phyloP scores from a whole-genome alignment of 1,139 yeast genomes.

The Blastobotrys illinoisensis region DNA sequence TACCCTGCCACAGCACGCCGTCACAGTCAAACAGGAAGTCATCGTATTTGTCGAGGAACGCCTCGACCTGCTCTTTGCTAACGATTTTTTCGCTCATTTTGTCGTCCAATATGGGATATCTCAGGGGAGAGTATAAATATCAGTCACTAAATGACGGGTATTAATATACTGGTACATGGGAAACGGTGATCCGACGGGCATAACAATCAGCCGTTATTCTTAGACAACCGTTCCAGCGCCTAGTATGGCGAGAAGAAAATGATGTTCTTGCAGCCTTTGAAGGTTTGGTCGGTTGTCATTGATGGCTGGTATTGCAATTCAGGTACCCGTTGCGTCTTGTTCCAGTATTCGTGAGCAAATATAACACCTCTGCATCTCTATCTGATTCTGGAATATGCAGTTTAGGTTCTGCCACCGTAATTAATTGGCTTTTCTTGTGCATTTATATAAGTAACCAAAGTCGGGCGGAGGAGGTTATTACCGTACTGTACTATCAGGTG shows the following conservation, averaged over 20 bases:
- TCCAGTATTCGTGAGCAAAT: too few relatives aligned
- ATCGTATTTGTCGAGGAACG: conserved; percentile 61
- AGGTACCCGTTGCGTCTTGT: too few relatives aligned
- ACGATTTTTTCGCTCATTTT: conserved; percentile 36
- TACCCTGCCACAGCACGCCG: conserved; percentile 87
- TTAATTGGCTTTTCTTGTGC: too few relatives aligned
- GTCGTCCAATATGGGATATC: background rate
- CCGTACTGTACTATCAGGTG: too few relatives aligned
- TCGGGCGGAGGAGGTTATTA: too few relatives aligned
- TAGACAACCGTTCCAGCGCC: background rate
- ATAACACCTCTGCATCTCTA: too few relatives aligned
- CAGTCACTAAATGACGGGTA: background rate
- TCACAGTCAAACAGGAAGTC: conserved; percentile 91
- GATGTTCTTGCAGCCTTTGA: background rate
- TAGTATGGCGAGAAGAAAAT: background rate
- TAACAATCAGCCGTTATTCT: background rate
- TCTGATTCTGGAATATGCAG: too few relatives aligned
- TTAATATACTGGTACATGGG: background rate
- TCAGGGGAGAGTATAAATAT: background rate
- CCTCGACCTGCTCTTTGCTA: conserved; percentile 43
- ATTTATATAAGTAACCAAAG: too few relatives aligned
- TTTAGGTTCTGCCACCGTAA: too few relatives aligned
- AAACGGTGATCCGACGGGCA: background rate
- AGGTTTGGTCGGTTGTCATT: background rate
- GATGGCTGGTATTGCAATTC: too few relatives aligned